A percentile compares a stretch with the other conserved stretches of the same genome.
Conservation (phyloP, 345 rosid genomes). For the Melaleuca alternifolia region DNA sequence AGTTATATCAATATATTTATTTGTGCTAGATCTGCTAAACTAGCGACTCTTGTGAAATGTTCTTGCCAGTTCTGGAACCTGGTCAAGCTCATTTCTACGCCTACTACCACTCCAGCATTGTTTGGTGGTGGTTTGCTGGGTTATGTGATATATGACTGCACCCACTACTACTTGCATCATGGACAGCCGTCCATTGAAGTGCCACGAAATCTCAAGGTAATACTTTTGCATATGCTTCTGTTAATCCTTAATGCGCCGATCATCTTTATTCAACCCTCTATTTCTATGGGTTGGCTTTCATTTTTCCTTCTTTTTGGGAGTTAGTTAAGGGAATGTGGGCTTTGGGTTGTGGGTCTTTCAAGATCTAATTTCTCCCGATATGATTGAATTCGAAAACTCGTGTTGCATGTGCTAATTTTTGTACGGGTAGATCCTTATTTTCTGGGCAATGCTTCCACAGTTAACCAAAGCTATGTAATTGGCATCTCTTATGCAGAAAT, state of each 20-base stretch:
- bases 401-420: neutral
- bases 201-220: conserved; percentile 74
- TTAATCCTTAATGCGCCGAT: neutral
- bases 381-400: neutral
- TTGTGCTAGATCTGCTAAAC: neutral
- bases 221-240: neutral
- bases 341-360: neutral
- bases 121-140: conserved; percentile 90
- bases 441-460: neutral
- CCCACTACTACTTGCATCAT: conserved; percentile 93
- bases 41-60: neutral
- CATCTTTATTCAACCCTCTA: neutral
- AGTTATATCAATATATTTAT: neutral
- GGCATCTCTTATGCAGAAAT: conserved; percentile 43
- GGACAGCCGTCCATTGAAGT: conserved; percentile 61
- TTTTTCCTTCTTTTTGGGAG: neutral
- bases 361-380: neutral
- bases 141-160: conserved; percentile 79
- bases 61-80: conserved; percentile 66
- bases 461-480: neutral
- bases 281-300: neutral
- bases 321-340: neutral
- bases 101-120: conserved; percentile 65
- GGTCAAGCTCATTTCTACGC: conserved; percentile 43
- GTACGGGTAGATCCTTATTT: neutral